These are phyloP conservation scores for Raffaelea albimanens DNA, from an alignment of 2,329 filamentous ascomycete genomes.

Conservation along the genomic window DNA sequence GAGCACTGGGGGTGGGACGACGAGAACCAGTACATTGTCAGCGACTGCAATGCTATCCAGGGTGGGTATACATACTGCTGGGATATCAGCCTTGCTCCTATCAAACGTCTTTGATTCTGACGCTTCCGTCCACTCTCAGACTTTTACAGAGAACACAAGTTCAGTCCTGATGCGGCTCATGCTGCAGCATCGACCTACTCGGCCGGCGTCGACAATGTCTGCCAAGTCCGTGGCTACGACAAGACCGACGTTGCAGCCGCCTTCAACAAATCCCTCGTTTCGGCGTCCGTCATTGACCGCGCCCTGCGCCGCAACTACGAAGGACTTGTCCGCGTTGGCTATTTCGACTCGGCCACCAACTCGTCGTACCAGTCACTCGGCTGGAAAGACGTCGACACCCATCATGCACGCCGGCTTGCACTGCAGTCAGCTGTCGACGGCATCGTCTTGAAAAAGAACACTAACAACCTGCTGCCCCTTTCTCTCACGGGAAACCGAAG, in stretches of 20 bases:
- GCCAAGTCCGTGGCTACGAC: conserved; percentile 8
- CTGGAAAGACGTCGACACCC: conserved; percentile 46
- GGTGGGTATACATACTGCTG: background rate
- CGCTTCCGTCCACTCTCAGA: background rate
- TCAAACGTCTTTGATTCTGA: background rate
- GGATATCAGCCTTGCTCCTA: background rate
- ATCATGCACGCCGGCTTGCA: conserved; percentile 44
- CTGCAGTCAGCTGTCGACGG: conserved; percentile 41
- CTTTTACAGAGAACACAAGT: conserved; percentile 20
- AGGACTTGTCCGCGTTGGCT: conserved; percentile 44
- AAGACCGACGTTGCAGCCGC: conserved; percentile 18
- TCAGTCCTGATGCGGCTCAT: conserved; percentile 18
- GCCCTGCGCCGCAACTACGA: conserved; percentile 43
- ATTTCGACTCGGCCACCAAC: conserved; percentile 39
- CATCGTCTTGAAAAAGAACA: conserved; percentile 43
- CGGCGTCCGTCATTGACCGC: conserved; percentile 34
- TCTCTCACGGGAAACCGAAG: conserved; percentile 16
- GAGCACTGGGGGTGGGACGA: conserved; percentile 56
- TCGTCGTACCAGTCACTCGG: conserved; percentile 37
- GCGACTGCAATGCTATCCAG: background rate
- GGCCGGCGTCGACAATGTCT: conserved; percentile 26
- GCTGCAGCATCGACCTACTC: conserved; percentile 23
- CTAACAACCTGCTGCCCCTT: conserved; percentile 40
- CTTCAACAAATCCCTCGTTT: conserved; percentile 26
- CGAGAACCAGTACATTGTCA: conserved; percentile 37